phyloP scores from a whole-genome alignment of 148 eudicot species.

The Euryodendron excelsum region DNA sequence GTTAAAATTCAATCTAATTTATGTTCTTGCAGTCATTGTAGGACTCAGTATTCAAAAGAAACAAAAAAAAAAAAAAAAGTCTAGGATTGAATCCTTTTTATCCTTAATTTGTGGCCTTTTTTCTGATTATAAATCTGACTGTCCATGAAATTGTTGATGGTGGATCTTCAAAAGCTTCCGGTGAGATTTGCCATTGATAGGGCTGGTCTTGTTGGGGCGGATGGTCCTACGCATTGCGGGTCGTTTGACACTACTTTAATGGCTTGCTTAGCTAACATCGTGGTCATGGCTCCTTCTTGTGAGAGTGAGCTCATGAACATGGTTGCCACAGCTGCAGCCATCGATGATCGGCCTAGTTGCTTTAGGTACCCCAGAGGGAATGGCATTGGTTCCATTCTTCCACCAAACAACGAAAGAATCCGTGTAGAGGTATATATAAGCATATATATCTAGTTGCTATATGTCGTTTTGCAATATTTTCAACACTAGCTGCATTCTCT shows the following conservation, averaged over 20 bases:
- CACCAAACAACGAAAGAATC: constrained; percentile 33
- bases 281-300: constrained; percentile 45
- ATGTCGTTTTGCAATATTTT: no score
- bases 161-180: constrained; percentile 43
- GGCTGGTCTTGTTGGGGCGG: constrained; percentile 49
- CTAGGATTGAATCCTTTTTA: no score
- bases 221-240: constrained; percentile 48
- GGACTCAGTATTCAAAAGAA: no score
- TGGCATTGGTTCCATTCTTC: constrained; percentile 34
- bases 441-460: no score
- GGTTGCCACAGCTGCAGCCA: constrained; percentile 44
- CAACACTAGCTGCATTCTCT: no score
- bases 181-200: constrained; percentile 44
- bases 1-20: neutral
- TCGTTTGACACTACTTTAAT: constrained; percentile 45
- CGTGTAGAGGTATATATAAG: constrained; percentile 29
- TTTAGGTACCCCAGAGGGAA: constrained; percentile 48
- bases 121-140: no score
- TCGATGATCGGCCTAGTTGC: constrained; percentile 47
- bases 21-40: no score
- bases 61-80: no score
- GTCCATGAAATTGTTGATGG: neutral
- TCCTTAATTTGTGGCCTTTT: no score
- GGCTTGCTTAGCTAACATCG: constrained; percentile 51
- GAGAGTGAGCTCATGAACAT: constrained; percentile 43